Evolutionary conservation across 768 basidiomycete genomes (phyloP).

Genomic region (Saitozyma podzolica): DNA sequence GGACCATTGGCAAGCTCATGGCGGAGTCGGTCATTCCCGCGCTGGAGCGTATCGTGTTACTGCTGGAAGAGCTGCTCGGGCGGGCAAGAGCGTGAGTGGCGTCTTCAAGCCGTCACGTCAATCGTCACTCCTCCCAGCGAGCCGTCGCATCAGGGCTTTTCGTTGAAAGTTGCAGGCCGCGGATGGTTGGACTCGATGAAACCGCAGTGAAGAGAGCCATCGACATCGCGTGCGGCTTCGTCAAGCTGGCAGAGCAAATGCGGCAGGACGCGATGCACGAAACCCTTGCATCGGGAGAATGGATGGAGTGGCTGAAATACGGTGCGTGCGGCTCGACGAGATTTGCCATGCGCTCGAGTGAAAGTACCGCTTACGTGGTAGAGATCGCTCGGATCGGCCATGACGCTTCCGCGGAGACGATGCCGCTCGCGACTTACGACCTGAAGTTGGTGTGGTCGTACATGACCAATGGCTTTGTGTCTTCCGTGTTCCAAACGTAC

Average conservation of each 20-base stretch:
- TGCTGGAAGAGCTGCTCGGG: conserved; percentile 35
- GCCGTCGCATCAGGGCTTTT: not conserved
- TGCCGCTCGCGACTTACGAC: conserved; percentile 21
- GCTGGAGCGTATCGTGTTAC: conserved; percentile 26
- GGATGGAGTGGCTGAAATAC: conserved; percentile 41
- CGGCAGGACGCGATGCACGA: conserved; percentile 13
- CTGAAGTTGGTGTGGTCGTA: conserved; percentile 43
- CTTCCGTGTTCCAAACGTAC: conserved; percentile 23
- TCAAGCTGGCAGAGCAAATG: not conserved
- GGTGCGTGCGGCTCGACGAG: conserved; percentile 21
- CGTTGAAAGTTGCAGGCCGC: not conserved
- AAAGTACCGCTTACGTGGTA: not conserved
- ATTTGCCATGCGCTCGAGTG: not conserved
- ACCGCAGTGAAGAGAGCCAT: conserved; percentile 9
- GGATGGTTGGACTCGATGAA: not conserved
- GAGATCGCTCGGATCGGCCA: conserved; percentile 9
- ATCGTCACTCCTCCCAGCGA: conserved; percentile 5
- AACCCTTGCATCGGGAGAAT: conserved; percentile 25
- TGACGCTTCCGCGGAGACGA: conserved; percentile 1
- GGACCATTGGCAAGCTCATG: conserved; percentile 29
- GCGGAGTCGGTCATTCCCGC: conserved; percentile 35
- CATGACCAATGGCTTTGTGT: conserved; percentile 32
- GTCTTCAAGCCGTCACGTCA: not conserved
- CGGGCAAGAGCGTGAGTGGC: conserved; percentile 21
- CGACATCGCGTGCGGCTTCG: conserved; percentile 18